These are phyloP conservation scores for Niveomyces coronatus DNA, from an alignment of 2,329 filamentous ascomycete species.

Conservation along the genomic window DNA sequence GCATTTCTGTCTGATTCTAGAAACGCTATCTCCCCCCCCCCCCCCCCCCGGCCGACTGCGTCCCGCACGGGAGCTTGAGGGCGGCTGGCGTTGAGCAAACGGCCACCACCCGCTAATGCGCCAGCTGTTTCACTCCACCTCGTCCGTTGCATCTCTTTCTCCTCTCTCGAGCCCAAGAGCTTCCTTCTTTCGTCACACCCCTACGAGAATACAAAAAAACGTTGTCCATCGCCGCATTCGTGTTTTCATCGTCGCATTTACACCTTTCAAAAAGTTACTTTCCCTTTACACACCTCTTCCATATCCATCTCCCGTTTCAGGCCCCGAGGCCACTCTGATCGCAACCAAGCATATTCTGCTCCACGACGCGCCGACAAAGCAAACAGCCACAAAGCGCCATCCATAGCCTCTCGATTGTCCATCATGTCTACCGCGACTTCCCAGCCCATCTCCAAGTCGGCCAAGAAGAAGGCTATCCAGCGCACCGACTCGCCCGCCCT, in stretches of 20 bases:
- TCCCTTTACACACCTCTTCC: not conserved
- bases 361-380: slow-evolving; percentile 4
- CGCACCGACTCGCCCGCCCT: slow-evolving; percentile 47
- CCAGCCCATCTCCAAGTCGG: slow-evolving; percentile 52
- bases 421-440: slow-evolving; percentile 53
- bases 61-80: not conserved
- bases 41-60: slow-evolving; percentile 1
- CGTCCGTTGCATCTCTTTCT: slow-evolving; percentile 2
- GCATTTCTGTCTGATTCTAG: slow-evolving; percentile 18
- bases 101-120: slow-evolving; percentile 2
- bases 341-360: not conserved
- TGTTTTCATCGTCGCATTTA: slow-evolving; percentile 10
- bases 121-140: slow-evolving; percentile 7
- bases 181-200: not conserved
- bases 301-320: no score
- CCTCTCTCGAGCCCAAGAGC: not conserved
- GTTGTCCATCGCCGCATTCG: slow-evolving; percentile 11
- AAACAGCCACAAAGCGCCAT: slow-evolving; percentile 4
- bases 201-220: no score
- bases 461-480: slow-evolving; percentile 53
- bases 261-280: slow-evolving; percentile 2
- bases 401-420: slow-evolving; percentile 4
- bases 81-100: slow-evolving; percentile 7
- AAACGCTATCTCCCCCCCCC: no score
- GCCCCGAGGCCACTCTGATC: not conserved